Percentiles rank a stretch among this genome's conserved stretches.
Evolutionary conservation across 768 basidiomycete genomes (phyloP).

Genomic region (Russula ochroleuca): DNA sequence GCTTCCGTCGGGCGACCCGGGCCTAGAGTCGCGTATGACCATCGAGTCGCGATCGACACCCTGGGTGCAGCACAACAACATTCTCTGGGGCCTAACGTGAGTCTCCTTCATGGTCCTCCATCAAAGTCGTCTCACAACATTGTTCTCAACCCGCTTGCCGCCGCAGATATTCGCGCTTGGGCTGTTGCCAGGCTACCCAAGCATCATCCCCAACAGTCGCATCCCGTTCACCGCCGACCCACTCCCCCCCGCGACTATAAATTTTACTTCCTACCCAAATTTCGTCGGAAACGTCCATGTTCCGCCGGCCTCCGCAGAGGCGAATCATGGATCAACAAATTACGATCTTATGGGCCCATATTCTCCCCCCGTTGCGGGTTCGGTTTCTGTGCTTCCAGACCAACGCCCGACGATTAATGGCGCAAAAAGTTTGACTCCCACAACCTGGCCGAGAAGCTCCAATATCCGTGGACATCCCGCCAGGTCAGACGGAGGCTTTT

Average conservation of each 20-base stretch:
- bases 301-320: neutral
- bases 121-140: neutral
- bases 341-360: neutral
- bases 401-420: neutral
- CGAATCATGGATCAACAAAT: neutral
- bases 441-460: neutral
- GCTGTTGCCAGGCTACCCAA: neutral
- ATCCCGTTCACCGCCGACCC: neutral
- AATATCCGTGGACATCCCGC: neutral
- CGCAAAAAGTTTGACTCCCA: neutral
- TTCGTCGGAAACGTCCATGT: neutral
- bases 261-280: neutral
- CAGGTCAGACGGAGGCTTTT: neutral
- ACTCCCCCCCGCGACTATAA: neutral
- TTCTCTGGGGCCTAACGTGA: neutral
- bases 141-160: neutral
- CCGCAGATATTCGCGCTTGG: neutral
- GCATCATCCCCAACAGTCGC: neutral
- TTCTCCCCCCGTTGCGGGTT: neutral
- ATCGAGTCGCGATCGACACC: neutral
- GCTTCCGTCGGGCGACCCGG: neutral
- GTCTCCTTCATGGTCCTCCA: neutral
- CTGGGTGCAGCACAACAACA: neutral
- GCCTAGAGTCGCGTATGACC: neutral
- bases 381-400: constrained; percentile 1